Evolutionary conservation across 352 stramenopile genomes (phyloP).

Genomic region (Elongisporangium anandrum): DNA sequence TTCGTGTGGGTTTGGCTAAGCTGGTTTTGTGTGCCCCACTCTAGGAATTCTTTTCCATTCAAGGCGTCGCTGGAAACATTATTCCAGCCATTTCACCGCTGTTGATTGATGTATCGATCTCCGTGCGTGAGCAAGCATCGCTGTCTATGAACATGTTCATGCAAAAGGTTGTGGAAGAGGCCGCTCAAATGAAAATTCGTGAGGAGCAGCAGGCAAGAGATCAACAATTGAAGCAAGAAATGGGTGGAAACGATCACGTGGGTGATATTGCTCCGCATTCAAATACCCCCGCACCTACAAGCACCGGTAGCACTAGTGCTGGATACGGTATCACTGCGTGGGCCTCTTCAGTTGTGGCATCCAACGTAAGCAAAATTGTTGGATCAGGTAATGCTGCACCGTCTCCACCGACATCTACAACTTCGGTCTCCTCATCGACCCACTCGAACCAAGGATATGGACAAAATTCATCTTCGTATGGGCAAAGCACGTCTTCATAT

Average conservation of each 20-base stretch:
- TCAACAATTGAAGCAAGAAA: constrained; percentile 49
- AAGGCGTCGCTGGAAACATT: constrained; percentile 67
- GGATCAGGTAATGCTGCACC: constrained; percentile 14
- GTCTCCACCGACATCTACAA: neutral
- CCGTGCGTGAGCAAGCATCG: constrained; percentile 73
- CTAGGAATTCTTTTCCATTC: constrained; percentile 72
- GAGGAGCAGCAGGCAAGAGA: constrained; percentile 63
- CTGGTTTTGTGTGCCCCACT: neutral
- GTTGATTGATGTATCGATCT: constrained; percentile 75
- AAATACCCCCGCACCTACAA: constrained; percentile 8
- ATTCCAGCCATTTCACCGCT: constrained; percentile 73
- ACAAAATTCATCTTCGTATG: constrained; percentile 13
- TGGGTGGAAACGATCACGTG: constrained; percentile 19
- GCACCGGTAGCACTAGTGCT: constrained; percentile 21
- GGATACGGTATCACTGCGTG: constrained; percentile 73
- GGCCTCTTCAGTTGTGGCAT: constrained; percentile 60
- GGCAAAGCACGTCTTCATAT: neutral
- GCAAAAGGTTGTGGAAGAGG: constrained; percentile 76
- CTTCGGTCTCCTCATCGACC: neutral
- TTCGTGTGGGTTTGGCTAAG: neutral
- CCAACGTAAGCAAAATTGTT: constrained; percentile 68
- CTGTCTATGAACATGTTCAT: constrained; percentile 76
- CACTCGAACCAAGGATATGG: constrained; percentile 3
- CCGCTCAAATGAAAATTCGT: constrained; percentile 71
- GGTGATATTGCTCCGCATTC: constrained; percentile 7